A percentile compares a stretch with the other conserved stretches of the same genome.
These are phyloP conservation scores for Ceratobasidium sp. DNA, from an alignment of 1,284 basidiomycete genomes.

Conservation along the genomic window DNA sequence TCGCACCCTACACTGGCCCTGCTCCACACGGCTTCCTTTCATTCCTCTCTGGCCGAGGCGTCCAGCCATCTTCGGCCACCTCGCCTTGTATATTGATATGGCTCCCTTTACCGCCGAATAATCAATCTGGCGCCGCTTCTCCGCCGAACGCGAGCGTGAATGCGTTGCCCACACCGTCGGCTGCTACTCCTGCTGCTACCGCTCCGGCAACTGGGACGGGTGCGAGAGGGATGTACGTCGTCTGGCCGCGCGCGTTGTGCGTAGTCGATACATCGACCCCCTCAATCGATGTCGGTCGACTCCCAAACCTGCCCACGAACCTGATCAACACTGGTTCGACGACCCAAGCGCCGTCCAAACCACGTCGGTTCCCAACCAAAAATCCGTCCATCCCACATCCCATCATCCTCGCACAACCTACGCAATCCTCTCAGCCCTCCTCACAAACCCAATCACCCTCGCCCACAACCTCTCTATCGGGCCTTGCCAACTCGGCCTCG, in stretches of 20 bases:
- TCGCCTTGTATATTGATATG: constrained; percentile 34
- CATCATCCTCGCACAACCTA: constrained; percentile 23
- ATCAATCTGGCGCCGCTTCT: background rate
- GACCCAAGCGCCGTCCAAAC: background rate
- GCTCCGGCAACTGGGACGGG: constrained; percentile 36
- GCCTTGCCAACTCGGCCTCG: constrained; percentile 36
- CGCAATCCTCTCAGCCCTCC: background rate
- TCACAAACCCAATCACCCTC: background rate
- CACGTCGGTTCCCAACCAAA: constrained; percentile 21
- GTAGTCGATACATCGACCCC: constrained; percentile 18
- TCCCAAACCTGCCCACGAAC: constrained; percentile 12
- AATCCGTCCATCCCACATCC: constrained; percentile 19
- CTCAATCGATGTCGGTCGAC: constrained; percentile 23
- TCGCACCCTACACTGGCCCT: constrained; percentile 34
- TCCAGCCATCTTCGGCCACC: constrained; percentile 34
- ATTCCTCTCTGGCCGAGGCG: constrained; percentile 37
- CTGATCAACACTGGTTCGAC: constrained; percentile 21
- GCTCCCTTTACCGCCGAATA: constrained; percentile 31
- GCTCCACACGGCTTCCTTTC: constrained; percentile 38
- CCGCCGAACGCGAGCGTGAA: constrained; percentile 10
- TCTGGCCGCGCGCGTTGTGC: constrained; percentile 41
- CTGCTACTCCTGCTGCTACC: constrained; percentile 37
- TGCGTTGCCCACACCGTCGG: constrained; percentile 35
- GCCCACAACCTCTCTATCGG: background rate
- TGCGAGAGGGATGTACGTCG: constrained; percentile 42